phyloP scores from a whole-genome alignment of 768 basidiomycete species.

The Mrakia hoshinonis region DNA sequence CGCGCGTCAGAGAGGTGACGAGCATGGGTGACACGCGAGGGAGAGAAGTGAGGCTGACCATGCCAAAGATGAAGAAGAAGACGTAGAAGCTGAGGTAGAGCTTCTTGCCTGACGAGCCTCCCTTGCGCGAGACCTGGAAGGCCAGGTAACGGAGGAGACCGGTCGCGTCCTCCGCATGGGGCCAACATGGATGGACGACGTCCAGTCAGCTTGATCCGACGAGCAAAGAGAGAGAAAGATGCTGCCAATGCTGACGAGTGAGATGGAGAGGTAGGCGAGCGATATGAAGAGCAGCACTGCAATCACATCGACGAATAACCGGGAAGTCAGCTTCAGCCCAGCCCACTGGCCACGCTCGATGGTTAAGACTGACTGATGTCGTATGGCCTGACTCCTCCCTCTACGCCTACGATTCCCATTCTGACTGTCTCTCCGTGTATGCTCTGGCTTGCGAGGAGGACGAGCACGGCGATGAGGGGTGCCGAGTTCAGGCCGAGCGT shows the following conservation, averaged over 20 bases:
- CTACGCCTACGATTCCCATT: constrained; percentile 68
- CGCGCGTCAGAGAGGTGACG: no score
- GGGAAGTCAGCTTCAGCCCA: not conserved
- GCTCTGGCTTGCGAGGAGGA: constrained; percentile 42
- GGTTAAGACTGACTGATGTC: constrained; percentile 51
- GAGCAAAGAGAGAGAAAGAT: not conserved
- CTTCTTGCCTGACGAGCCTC: constrained; percentile 59
- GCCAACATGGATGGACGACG: constrained; percentile 78
- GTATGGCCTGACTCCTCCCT: constrained; percentile 67
- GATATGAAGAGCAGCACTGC: constrained; percentile 75
- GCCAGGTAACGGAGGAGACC: constrained; percentile 79
- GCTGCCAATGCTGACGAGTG: not conserved
- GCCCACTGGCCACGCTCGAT: not conserved
- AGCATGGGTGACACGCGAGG: no score
- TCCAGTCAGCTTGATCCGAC: constrained; percentile 46
- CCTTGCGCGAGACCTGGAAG: constrained; percentile 75
- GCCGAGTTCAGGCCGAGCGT: constrained; percentile 40
- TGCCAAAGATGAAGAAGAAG: constrained; percentile 67
- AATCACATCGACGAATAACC: not conserved
- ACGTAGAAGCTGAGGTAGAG: constrained; percentile 74
- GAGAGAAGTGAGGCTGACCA: constrained; percentile 49
- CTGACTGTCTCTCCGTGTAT: constrained; percentile 50
- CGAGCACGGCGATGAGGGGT: constrained; percentile 44
- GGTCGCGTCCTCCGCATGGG: constrained; percentile 78
- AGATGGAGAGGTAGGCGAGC: constrained; percentile 77